Evolutionary conservation across 129 eudicot species (phyloP).

Genomic region (sunflower (Helianthus annuus)): DNA sequence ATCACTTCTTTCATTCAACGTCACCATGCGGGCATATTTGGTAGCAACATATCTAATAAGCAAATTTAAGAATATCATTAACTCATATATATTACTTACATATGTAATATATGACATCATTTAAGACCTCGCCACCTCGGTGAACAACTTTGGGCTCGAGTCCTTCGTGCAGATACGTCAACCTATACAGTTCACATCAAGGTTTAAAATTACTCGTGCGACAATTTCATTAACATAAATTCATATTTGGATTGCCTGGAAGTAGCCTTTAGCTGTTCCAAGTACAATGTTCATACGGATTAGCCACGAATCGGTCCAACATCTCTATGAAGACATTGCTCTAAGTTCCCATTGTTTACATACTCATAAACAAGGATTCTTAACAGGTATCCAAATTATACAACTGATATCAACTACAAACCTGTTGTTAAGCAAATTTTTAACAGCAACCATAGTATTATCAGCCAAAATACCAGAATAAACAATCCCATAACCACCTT

Average conservation of each 20-base stretch:
- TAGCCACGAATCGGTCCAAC: constrained; percentile 77
- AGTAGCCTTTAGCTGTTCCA: not conserved
- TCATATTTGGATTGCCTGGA: not conserved
- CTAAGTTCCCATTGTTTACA: constrained; percentile 42
- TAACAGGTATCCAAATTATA: constrained; percentile 15
- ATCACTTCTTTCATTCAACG: constrained; percentile 90
- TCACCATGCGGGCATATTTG: too few relatives aligned
- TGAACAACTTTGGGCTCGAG: constrained; percentile 92
- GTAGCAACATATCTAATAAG: too few relatives aligned
- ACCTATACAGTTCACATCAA: constrained; percentile 41
- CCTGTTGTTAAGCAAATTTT: constrained; percentile 92
- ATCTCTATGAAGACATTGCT: constrained; percentile 42
- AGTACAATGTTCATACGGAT: constrained; percentile 65
- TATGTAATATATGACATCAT: constrained; percentile 81
- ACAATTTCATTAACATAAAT: not conserved
- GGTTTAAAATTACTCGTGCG: constrained; percentile 8
- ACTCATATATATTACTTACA: too few relatives aligned
- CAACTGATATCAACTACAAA: too few relatives aligned
- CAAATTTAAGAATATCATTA: too few relatives aligned
- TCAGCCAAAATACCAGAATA: constrained; percentile 60
- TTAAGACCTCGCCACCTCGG: constrained; percentile 86
- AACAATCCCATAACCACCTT: constrained; percentile 95
- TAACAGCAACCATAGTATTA: constrained; percentile 64
- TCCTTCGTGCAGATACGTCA: constrained; percentile 89
- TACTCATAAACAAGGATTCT: constrained; percentile 41